Percentiles rank a stretch among this genome's conserved stretches.
phyloP scores from a whole-genome alignment of 2,329 filamentous ascomycete species.

The Diaporthe sp. region DNA sequence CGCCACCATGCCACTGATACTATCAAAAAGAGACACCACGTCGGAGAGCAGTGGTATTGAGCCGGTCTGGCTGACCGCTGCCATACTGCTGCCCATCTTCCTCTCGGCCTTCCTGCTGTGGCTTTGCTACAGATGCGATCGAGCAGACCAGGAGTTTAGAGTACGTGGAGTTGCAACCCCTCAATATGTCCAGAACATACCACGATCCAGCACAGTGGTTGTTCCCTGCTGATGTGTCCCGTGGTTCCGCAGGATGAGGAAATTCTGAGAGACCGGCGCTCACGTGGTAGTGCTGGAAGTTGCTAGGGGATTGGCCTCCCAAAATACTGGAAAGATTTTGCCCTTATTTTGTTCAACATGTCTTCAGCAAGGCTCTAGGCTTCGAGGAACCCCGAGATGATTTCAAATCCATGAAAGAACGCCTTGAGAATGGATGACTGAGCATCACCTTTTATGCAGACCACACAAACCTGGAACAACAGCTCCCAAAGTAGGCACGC shows the following conservation, averaged over 20 bases:
- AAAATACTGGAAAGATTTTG: background rate
- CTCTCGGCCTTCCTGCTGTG: conserved; percentile 21
- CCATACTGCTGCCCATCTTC: conserved; percentile 26
- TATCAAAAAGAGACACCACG: conserved; percentile 10
- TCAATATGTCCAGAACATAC: too few relatives aligned
- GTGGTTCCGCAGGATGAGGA: background rate
- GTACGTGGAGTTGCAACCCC: background rate
- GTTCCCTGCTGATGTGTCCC: background rate
- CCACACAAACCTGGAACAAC: background rate
- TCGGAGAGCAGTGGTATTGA: conserved; percentile 29
- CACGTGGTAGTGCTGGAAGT: background rate
- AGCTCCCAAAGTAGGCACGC: background rate
- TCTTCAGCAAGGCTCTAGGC: background rate
- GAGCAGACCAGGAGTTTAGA: background rate
- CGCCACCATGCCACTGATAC: conserved; percentile 10
- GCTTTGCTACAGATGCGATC: conserved; percentile 23
- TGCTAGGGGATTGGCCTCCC: background rate
- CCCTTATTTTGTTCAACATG: background rate
- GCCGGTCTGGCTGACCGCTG: conserved; percentile 35
- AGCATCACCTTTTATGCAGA: too few relatives aligned
- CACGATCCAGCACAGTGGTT: too few relatives aligned
- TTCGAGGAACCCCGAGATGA: rapidly evolving
- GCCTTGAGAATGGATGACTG: background rate
- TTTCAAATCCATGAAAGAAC: background rate
- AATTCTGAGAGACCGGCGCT: background rate